Conservation (phyloP, 164 flowering plant genomes). For the Taxillus chinensis region DNA sequence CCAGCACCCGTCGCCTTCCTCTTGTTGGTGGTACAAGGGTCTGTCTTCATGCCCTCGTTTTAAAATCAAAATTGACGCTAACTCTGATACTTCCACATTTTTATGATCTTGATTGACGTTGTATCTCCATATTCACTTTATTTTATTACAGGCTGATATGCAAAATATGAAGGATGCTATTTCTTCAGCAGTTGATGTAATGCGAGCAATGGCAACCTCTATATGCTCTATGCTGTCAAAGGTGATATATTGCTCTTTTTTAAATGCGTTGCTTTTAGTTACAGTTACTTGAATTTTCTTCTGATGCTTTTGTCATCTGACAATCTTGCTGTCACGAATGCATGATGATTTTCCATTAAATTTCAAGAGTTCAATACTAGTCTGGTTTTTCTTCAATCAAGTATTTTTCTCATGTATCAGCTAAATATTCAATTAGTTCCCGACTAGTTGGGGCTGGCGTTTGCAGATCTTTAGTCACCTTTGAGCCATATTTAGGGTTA, state of each 20-base stretch:
- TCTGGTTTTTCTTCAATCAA: no score
- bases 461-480: no score
- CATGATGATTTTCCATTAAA: no score
- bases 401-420: no score
- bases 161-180: constrained; percentile 48
- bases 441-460: no score
- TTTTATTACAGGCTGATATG: constrained; percentile 37
- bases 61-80: not conserved
- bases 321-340: no score
- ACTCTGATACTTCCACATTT: not conserved
- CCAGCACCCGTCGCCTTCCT: constrained; percentile 60
- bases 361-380: no score
- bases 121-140: not conserved
- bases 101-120: not conserved
- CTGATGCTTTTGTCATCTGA: no score
- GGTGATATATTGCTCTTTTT: constrained; percentile 17
- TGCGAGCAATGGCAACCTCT: constrained; percentile 57
- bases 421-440: no score
- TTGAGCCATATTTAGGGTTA: no score
- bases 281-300: no score
- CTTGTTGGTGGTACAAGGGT: constrained; percentile 56
- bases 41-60: not conserved
- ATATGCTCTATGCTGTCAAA: constrained; percentile 30
- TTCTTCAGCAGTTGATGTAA: constrained; percentile 50
- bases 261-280: no score